Evolutionary conservation across 179 eudicot species (phyloP), one percentile per base, ranked within the genome.

Genomic region (Drosera spatulata): DNA sequence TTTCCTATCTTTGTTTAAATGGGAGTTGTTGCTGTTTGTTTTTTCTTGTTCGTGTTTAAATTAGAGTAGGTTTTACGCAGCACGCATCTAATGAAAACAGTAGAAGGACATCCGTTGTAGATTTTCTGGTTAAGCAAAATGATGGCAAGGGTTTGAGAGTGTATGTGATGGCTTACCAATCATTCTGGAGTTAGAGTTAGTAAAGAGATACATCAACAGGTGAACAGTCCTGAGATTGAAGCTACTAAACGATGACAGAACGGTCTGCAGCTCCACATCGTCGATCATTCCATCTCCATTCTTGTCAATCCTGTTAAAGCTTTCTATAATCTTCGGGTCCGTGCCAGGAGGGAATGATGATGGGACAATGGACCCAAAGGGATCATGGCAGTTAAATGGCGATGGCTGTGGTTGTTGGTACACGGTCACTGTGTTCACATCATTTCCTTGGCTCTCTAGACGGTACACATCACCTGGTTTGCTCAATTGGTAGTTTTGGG

Each of bases 161-260:
- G 44, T n/a, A 55, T 76, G 39, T 1, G 40, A 53, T 6, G 9
- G 2, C 58, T 3, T 3, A 55, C 87, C 91, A 47, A 84, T 79
- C 53, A 66, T 75, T 14, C 77, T 71, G 37, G 70, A 13, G 33
- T 77, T 82, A 41, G 77, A 63, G 37, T 73, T 78, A 60, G 91
- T 84, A 73, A 79, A 84, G n/a, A 64, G 44, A 56, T 64, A 64
- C 67, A 64, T 64, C 9, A 64, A 41, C 3, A 64, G 67, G n/a
- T 64, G 67, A 10, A 64, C 67, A 14, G 67, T 64, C 14, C 67
- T 56, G n/a, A 64, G 11, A 47, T 49, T 40, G 43, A 64, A 64
- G 37, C 44, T 45, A 12, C 46, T 38, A 13, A 43, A 55, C 53
- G 9, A 52, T 0, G 67, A 55, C 7, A 64, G 54, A 8, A 56